Percentiles rank a stretch among this genome's conserved stretches.
These are phyloP conservation scores for Calonectria pteridis DNA, from an alignment of 2,329 filamentous ascomycete genomes.

Conservation along the genomic window DNA sequence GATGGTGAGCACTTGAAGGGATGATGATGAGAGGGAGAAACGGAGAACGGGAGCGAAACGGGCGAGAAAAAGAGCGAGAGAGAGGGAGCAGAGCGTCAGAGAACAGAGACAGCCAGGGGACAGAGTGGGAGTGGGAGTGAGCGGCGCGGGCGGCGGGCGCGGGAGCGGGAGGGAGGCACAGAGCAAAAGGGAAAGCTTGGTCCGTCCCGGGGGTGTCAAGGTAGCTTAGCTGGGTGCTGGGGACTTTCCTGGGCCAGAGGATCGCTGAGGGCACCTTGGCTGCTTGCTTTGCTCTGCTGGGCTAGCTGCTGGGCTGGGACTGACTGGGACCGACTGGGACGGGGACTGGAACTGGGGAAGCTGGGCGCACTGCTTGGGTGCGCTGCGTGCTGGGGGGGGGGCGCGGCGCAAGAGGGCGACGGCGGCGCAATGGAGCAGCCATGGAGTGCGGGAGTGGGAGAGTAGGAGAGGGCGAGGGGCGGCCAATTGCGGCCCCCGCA, in stretches of 20 bases:
- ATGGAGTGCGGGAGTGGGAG: neutral
- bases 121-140: slow-evolving; percentile 7
- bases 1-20: slow-evolving; percentile 8
- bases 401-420: slow-evolving; percentile 6
- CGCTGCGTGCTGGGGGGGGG: neutral
- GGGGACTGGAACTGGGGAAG: slow-evolving; percentile 7
- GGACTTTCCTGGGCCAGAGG: slow-evolving; percentile 3
- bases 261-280: neutral
- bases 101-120: slow-evolving; percentile 12
- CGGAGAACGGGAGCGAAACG: neutral
- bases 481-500: slow-evolving; percentile 21
- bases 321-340: neutral
- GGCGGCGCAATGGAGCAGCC: slow-evolving; percentile 20
- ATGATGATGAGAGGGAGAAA: slow-evolving; percentile 17
- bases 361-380: neutral
- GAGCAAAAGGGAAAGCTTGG: slow-evolving; percentile 7
- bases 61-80: slow-evolving; percentile 8
- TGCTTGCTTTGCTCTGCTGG: neutral
- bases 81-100: slow-evolving; percentile 17
- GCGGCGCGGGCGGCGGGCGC: slow-evolving; percentile 8
- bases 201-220: slow-evolving; percentile 7
- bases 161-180: slow-evolving; percentile 10
- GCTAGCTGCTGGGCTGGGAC: neutral
- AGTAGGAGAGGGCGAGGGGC: neutral
- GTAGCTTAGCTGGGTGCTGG: slow-evolving; percentile 3